Evolutionary conservation across 495 filamentous ascomycete species (phyloP), one percentile per base, ranked within the genome.

Genomic region (Pseudoneurospora amorphoporcata): DNA sequence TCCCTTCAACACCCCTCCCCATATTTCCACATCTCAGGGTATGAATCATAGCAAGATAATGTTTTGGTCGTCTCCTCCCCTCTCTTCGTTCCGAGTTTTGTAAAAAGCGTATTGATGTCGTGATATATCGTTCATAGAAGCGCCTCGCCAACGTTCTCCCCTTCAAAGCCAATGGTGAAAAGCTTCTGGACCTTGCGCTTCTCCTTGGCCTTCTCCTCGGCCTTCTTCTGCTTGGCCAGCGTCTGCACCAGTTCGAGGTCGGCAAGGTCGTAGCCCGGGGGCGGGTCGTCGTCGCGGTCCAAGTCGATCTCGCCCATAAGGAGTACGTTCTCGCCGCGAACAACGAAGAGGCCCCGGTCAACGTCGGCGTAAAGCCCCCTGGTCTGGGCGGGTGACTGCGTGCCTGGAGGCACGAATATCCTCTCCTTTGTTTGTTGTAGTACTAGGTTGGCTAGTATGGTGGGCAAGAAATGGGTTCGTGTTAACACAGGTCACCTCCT

Each of bases 241-340:
- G 87, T 88, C 77, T 91, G 87, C 10, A 97, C 93, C 73, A 91
- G 83, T 71, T 90, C 86, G 38, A 89, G 83, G 0, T 92, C 86
- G 3, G 87, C 94, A 76, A 87, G 84, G 73, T 89, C 87, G 75
- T 90, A 89, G 1, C 88, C 87, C 37, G 88, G 82, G 0, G 94
- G 94, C 43, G 94, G 82, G 68, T 97, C 90, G 81, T 98, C 95
- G 81, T 98, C 95, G 76, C 91, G 94, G 82, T 98, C 95, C 19
- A 98, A 88, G 77, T 98, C 95, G 80, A 98, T 96, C 85, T 98
- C 95, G 58, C 95, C 95, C 4, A 98, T 83, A 68, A 98, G 81
- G 39, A 97, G 82, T 9, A 98, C 94, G 76, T 98, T 98, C 86
- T 98, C 95, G 45, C 95, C 95, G 19, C 95, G 87, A 19, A 98